These are phyloP conservation scores for Iberis amara DNA, from an alignment of 441 rosid genomes.

Conservation along the genomic window DNA sequence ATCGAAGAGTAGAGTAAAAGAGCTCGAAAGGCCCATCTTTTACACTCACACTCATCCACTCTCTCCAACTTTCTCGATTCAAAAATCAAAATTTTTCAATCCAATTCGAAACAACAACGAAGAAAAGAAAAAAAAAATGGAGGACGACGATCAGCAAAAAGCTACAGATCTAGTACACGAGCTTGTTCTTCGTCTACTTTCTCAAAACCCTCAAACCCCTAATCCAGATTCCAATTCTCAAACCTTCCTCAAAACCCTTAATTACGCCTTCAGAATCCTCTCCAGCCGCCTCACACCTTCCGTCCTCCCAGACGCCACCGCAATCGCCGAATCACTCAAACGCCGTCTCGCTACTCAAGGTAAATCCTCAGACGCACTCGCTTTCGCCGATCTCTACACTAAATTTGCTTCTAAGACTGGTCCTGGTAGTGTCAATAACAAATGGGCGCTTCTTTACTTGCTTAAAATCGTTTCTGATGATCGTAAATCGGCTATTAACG, in stretches of 20 bases:
- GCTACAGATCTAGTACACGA: constrained; percentile 73
- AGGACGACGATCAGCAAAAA: constrained; percentile 77
- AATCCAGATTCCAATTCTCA: constrained; percentile 39
- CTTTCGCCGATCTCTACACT: constrained; percentile 71
- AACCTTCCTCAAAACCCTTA: constrained; percentile 50
- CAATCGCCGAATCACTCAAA: constrained; percentile 83
- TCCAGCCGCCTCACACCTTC: constrained; percentile 82
- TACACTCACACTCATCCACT: background rate
- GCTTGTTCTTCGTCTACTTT: constrained; percentile 67
- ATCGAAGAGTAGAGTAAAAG: background rate
- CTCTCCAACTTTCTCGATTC: constrained; percentile 10
- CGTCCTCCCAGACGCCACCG: constrained; percentile 61
- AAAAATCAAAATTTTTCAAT: constrained; percentile 13
- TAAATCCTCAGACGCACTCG: constrained; percentile 79
- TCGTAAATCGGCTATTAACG: constrained; percentile 35
- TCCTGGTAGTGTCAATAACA: constrained; percentile 75
- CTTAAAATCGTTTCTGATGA: constrained; percentile 76
- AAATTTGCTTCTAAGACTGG: constrained; percentile 74
- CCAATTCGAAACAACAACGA: background rate
- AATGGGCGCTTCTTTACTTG: constrained; percentile 81
- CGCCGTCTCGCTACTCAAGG: constrained; percentile 93
- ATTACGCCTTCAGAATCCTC: constrained; percentile 76
- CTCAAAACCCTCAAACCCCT: constrained; percentile 46
- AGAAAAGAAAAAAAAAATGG: constrained; percentile 35
- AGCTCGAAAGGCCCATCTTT: constrained; percentile 16